phyloP scores from a whole-genome alignment of 2,329 filamentous ascomycete species.

The Fusarium drepaniforme region DNA sequence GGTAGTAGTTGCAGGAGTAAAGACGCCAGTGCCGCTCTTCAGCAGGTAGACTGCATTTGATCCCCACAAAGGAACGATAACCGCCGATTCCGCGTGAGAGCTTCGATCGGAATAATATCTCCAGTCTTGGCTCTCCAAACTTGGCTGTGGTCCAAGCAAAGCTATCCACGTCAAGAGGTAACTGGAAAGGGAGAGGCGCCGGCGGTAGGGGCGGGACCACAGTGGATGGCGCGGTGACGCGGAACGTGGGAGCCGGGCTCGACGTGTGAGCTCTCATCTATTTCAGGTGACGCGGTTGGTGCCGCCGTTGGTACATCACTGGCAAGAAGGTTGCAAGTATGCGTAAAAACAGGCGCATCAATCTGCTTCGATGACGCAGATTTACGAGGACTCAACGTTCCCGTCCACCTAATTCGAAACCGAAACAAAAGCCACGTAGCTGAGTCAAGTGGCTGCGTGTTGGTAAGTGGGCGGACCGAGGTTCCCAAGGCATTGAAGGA shows the following conservation, averaged over 20 bases:
- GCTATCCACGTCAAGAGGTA: constrained; percentile 18
- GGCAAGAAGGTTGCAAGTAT: constrained; percentile 1
- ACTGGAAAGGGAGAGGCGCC: constrained; percentile 35
- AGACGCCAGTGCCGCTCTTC: too few relatives aligned
- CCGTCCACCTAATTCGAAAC: constrained; percentile 19
- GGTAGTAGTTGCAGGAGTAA: not conserved
- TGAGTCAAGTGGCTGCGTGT: not conserved
- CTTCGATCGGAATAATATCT: constrained; percentile 26
- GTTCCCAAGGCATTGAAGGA: not conserved
- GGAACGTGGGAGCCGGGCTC: constrained; percentile 9
- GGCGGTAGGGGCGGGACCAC: constrained; percentile 16
- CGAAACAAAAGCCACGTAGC: constrained; percentile 28
- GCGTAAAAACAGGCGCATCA: constrained; percentile 4
- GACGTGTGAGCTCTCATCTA: constrained; percentile 22
- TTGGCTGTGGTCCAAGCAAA: constrained; percentile 19
- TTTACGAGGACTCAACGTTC: not conserved
- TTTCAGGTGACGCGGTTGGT: constrained; percentile 24
- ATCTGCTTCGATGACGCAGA: constrained; percentile 12
- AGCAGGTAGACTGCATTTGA: not conserved
- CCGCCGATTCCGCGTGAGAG: constrained; percentile 20
- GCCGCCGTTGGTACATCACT: not conserved
- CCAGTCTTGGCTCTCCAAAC: constrained; percentile 13
- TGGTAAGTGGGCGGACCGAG: not conserved
- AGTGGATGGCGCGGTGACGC: constrained; percentile 12
- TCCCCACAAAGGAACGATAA: constrained; percentile 14